Evolutionary conservation across 1,284 basidiomycete genomes (phyloP), one percentile per base, ranked within the genome.

Genomic region (Pseudozyma thailandica): DNA sequence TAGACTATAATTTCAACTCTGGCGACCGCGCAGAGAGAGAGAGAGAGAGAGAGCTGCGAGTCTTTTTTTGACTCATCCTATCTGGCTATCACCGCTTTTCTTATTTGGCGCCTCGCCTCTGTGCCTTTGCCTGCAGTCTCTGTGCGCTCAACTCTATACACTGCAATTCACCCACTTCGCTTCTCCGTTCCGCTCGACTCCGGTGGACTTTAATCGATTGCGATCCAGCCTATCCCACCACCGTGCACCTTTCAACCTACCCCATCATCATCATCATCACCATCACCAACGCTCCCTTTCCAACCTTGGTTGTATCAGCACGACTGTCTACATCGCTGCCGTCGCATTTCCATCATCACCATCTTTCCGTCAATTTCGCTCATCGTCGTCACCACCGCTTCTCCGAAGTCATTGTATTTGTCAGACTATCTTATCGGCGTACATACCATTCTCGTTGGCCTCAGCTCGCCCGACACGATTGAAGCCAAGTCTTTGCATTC

Each of bases 201-300:
- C 46, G 46, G 46, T 48, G 27, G 31, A 28, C n/a, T 12, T 54
- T 54, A 42, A 52, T 45, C 50, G 42, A 45, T 53, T 53, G 48
- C 23, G 27, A 44, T 20, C 26, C 30, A 16, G 18, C 23, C 26
- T 16, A 15, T 38, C 27, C 15, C 33, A 35, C n/a, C 21, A 49
- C 35, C 35, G 47, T 41, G 38, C 18, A 21, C 28, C 47, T 43
- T 49, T 38, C 30, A 54, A 20, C n/a, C 44, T 20, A n/a, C 6
- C 9, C 18, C 44, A 9, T 46, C 23, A 33, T 27, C 25, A n/a
- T 38, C 44, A 39, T n/a, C 43, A 21, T 41, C 47, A 33, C 35
- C 35, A 30, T 38, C 43, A 25, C 13, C 52, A 50, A 12, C 31
- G 23, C n/a, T 26, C 8, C n/a, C 37, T 31, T 15, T 31, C 7